Conservation (phyloP, 2,329 filamentous ascomycete genomes). For the Penicillium sp. region DNA sequence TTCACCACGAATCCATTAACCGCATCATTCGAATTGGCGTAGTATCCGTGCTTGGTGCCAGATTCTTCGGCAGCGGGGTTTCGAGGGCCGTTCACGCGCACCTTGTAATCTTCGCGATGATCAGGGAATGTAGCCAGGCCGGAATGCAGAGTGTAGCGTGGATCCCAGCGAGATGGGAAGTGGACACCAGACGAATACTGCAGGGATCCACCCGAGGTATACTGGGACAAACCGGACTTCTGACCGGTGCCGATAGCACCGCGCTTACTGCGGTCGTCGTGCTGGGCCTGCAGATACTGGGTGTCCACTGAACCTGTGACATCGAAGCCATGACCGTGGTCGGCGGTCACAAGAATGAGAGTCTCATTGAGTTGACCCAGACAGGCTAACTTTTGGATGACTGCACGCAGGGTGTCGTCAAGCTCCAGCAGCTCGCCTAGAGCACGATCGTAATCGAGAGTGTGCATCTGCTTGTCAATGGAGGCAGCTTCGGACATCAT, state of each 20-base stretch:
- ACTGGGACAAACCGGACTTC: slow-evolving; percentile 68
- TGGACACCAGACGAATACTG: slow-evolving; percentile 65
- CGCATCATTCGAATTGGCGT: slow-evolving; percentile 62
- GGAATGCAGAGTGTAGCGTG: slow-evolving; percentile 70
- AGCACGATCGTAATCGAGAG: slow-evolving; percentile 76
- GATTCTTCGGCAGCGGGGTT: slow-evolving; percentile 52
- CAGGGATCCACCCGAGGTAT: slow-evolving; percentile 56
- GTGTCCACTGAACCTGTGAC: slow-evolving; percentile 80
- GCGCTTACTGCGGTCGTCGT: slow-evolving; percentile 65
- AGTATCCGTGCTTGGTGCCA: slow-evolving; percentile 54
- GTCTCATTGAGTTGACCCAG: slow-evolving; percentile 67
- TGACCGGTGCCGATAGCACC: slow-evolving; percentile 67
- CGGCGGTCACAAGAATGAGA: slow-evolving; percentile 73
- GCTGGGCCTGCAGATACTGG: slow-evolving; percentile 62
- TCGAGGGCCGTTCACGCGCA: slow-evolving; percentile 62
- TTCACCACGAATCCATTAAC: slow-evolving; percentile 65
- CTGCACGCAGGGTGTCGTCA: slow-evolving; percentile 74
- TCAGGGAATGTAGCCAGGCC: slow-evolving; percentile 69
- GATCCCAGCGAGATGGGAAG: slow-evolving; percentile 81
- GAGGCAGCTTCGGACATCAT: slow-evolving; percentile 81
- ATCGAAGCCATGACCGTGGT: slow-evolving; percentile 85
- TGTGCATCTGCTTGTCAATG: slow-evolving; percentile 87
- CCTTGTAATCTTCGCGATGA: slow-evolving; percentile 67
- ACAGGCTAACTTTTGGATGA: slow-evolving; percentile 61
- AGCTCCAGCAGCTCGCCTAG: slow-evolving; percentile 79